A percentile compares a stretch with the other conserved stretches of the same genome.
These are phyloP conservation scores for Boletus rufocinnamomeus DNA, from an alignment of 768 basidiomycete genomes.

Conservation along the genomic window DNA sequence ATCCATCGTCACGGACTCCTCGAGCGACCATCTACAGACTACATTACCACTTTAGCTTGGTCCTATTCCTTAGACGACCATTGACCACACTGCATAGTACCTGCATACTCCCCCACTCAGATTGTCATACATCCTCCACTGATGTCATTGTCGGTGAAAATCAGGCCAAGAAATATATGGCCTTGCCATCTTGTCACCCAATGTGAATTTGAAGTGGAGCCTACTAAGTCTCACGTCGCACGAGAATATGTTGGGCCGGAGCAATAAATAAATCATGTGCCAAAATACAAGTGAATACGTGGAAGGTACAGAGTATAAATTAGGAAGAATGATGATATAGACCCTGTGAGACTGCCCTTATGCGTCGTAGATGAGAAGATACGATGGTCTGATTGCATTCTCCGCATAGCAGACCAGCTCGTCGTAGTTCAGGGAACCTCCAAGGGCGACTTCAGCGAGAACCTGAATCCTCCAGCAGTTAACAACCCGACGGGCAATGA, in stretches of 20 bases:
- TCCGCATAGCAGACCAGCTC: constrained; percentile 71
- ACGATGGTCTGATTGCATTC: constrained; percentile 72
- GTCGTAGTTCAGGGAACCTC: constrained; percentile 68
- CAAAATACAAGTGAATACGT: neutral
- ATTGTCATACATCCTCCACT: constrained; percentile 17
- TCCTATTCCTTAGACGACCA: constrained; percentile 41
- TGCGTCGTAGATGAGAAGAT: constrained; percentile 67
- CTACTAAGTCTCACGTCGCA: neutral
- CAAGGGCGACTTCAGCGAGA: constrained; percentile 56
- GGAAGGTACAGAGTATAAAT: constrained; percentile 4
- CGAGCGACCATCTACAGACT: constrained; percentile 6
- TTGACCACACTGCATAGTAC: constrained; percentile 25
- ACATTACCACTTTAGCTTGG: constrained; percentile 26
- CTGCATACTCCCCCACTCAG: constrained; percentile 35
- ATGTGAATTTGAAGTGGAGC: neutral
- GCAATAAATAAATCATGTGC: constrained; percentile 12
- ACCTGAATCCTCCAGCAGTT: constrained; percentile 43
- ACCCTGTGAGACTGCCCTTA: constrained; percentile 4
- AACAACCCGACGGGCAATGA: neutral
- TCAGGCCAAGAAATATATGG: neutral
- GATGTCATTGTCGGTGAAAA: neutral
- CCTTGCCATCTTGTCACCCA: neutral
- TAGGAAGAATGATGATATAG: neutral
- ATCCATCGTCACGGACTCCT: constrained; percentile 17
- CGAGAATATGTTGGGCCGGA: neutral